These are phyloP conservation scores for Ogataea philodendri DNA, from an alignment of 805 yeast genomes.

Conservation along the genomic window DNA sequence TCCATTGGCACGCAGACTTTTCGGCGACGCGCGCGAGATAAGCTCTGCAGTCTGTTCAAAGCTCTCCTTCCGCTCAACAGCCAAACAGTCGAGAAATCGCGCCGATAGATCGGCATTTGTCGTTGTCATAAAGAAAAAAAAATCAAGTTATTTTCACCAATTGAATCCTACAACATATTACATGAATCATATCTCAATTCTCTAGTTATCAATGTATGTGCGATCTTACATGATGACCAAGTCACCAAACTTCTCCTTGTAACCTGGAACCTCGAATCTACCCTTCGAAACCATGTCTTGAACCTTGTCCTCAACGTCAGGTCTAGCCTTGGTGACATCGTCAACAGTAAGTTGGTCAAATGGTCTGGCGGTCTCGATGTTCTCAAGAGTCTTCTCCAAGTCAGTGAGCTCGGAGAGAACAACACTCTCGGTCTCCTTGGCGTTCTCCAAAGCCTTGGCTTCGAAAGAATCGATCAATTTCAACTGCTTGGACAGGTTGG, in stretches of 20 bases:
- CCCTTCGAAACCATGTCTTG: constrained; percentile 93
- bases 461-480: constrained; percentile 92
- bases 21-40: constrained; percentile 52
- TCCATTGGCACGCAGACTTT: constrained; percentile 66
- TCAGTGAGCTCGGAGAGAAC: constrained; percentile 84
- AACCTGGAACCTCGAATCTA: constrained; percentile 97
- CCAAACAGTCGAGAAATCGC: constrained; percentile 40
- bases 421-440: constrained; percentile 85
- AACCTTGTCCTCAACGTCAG: constrained; percentile 96
- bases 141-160: too few relatives aligned
- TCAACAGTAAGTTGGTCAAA: constrained; percentile 95
- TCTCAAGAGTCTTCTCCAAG: constrained; percentile 82
- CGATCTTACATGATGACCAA: constrained; percentile 77
- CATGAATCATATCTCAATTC: constrained; percentile 10
- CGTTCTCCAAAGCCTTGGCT: constrained; percentile 93
- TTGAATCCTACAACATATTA: too few relatives aligned
- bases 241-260: constrained; percentile 97
- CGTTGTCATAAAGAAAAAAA: not conserved
- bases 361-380: constrained; percentile 96
- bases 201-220: constrained; percentile 11
- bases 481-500: constrained; percentile 85
- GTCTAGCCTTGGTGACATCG: constrained; percentile 92
- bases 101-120: constrained; percentile 31
- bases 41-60: constrained; percentile 44
- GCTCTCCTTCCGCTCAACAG: constrained; percentile 53